Conservation (phyloP, 805 yeast genomes). For the Candida gorgasii region DNA sequence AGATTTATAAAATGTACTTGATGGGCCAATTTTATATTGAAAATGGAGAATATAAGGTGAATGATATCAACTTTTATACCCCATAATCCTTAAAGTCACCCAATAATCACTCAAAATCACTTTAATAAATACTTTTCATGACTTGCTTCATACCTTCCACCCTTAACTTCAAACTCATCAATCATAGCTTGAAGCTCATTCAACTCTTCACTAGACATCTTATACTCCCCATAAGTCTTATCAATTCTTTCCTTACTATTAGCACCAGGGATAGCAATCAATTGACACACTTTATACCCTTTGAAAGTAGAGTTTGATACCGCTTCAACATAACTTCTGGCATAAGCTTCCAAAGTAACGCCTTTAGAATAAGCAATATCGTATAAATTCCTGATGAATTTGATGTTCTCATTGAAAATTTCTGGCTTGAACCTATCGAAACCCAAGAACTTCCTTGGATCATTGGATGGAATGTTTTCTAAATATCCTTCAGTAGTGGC, state of each 20-base stretch:
- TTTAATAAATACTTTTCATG: too few relatives aligned
- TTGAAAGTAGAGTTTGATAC: conserved; percentile 61
- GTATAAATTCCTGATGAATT: conserved; percentile 47
- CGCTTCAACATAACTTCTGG: conserved; percentile 46
- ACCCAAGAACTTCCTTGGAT: neutral
- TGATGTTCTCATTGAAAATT: conserved; percentile 53
- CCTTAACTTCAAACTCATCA: neutral
- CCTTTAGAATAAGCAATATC: conserved; percentile 1
- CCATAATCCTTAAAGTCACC: too few relatives aligned
- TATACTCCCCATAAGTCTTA: conserved; percentile 48
- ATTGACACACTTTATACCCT: conserved; percentile 48
- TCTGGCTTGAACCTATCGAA: conserved; percentile 55
- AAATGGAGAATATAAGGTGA: conserved; percentile 19
- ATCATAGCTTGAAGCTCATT: neutral
- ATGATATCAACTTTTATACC: conserved; percentile 20
- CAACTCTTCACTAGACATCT: neutral
- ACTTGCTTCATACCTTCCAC: neutral
- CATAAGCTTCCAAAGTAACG: neutral
- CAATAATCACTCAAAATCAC: too few relatives aligned
- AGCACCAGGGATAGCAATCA: conserved; percentile 82
- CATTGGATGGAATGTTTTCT: neutral
- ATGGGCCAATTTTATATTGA: conserved; percentile 29
- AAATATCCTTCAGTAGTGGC: conserved; percentile 48
- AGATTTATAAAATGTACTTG: conserved; percentile 27
- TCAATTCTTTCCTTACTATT: conserved; percentile 57